Conservation (phyloP, 805 yeast genomes). For the Ogataea glucozyma region DNA sequence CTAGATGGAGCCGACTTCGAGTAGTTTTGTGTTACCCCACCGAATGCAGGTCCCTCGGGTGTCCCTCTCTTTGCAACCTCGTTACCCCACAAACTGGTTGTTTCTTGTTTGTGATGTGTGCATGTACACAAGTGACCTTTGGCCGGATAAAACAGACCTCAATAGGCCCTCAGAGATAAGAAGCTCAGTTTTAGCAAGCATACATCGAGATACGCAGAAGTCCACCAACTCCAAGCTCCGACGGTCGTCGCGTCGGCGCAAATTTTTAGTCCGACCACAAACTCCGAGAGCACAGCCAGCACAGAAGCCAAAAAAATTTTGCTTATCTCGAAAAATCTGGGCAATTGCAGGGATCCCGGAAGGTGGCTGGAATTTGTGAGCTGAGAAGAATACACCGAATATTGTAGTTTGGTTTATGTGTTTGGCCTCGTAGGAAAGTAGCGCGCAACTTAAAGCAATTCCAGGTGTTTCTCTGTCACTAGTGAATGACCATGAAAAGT, state of each 20-base stretch:
- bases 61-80: neutral
- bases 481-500: too few relatives aligned
- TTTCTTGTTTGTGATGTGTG: neutral
- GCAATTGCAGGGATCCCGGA: too few relatives aligned
- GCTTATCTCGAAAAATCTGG: neutral
- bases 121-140: neutral
- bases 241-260: neutral
- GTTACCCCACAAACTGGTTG: constrained; percentile 1
- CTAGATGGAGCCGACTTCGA: too few relatives aligned
- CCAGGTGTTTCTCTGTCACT: too few relatives aligned
- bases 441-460: too few relatives aligned
- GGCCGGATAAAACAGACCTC: constrained; percentile 2
- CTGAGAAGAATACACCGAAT: neutral
- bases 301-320: neutral
- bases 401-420: too few relatives aligned
- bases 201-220: too few relatives aligned
- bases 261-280: neutral
- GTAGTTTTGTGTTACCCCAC: too few relatives aligned
- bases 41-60: neutral
- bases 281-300: constrained; percentile 2
- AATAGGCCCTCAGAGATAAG: neutral
- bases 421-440: too few relatives aligned
- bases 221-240: too few relatives aligned
- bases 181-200: neutral
- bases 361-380: constrained; percentile 1